These are phyloP conservation scores for Yamadazyma triangularis DNA, from an alignment of 1,139 yeast species.

Conservation along the genomic window DNA sequence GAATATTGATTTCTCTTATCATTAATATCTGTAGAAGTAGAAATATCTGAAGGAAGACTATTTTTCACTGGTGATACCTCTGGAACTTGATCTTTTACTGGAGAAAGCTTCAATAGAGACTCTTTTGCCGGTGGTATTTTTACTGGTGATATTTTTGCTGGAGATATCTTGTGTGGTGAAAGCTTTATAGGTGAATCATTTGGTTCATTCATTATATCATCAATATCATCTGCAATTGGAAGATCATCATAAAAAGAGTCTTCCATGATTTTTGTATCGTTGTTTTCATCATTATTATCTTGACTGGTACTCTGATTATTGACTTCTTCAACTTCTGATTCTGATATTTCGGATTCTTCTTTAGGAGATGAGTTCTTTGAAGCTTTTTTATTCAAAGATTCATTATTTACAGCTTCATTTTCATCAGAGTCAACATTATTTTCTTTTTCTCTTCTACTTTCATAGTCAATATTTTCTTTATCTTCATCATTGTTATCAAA, in stretches of 20 bases:
- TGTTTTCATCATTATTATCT: neutral
- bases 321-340: too few relatives aligned
- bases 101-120: too few relatives aligned
- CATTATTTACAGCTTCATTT: too few relatives aligned
- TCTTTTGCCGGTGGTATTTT: conserved; percentile 1
- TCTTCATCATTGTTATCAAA: neutral
- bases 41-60: conserved; percentile 16
- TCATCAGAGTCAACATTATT: too few relatives aligned
- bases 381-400: too few relatives aligned
- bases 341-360: too few relatives aligned
- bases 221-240: conserved; percentile 1
- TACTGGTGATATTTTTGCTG: too few relatives aligned
- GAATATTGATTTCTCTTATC: conserved; percentile 6
- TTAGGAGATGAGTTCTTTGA: neutral
- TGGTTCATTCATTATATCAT: neutral
- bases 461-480: too few relatives aligned
- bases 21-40: conserved; percentile 16
- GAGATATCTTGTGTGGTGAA: too few relatives aligned
- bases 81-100: conserved; percentile 14
- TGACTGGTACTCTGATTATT: neutral
- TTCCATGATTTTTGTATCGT: neutral
- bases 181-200: too few relatives aligned
- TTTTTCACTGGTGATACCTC: conserved; percentile 12
- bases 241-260: conserved; percentile 1
- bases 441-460: too few relatives aligned